These are phyloP conservation scores for Oropetium thomaeum DNA, from an alignment of 176 grass and related monocot genomes.

Conservation along the genomic window DNA sequence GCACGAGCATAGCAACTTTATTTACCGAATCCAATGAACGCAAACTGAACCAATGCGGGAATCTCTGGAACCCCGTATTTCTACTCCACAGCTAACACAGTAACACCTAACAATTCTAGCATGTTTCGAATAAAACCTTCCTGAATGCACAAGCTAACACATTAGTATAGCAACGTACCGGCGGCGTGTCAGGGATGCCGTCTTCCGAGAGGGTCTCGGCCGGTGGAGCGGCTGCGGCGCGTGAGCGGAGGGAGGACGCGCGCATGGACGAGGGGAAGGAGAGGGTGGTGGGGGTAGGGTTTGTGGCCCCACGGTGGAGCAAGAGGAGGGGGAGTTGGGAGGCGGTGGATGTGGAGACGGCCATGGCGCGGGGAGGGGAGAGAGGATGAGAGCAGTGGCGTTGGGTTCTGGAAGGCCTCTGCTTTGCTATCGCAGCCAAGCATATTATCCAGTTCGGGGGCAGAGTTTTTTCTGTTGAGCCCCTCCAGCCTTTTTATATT, in stretches of 20 bases:
- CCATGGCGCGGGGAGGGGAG: conserved; percentile 29
- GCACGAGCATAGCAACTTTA: neutral
- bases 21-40: neutral
- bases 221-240: conserved; percentile 32
- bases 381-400: conserved; percentile 16
- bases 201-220: conserved; percentile 35
- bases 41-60: neutral
- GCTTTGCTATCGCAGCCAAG: conserved; percentile 26
- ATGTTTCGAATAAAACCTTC: neutral
- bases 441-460: conserved; percentile 31
- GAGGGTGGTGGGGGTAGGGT: conserved; percentile 29
- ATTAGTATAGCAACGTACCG: conserved; percentile 26
- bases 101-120: neutral
- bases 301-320: conserved; percentile 35
- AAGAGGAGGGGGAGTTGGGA: conserved; percentile 35
- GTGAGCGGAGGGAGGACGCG: conserved; percentile 25
- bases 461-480: neutral
- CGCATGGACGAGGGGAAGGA: conserved; percentile 42
- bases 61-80: neutral
- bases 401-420: conserved; percentile 37
- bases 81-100: neutral
- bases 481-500: neutral
- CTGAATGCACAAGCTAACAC: neutral
- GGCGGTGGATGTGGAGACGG: conserved; percentile 37
- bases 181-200: conserved; percentile 28